Conservation (phyloP, 768 basidiomycete species). For the Dictyophora rubrovolvata region DNA sequence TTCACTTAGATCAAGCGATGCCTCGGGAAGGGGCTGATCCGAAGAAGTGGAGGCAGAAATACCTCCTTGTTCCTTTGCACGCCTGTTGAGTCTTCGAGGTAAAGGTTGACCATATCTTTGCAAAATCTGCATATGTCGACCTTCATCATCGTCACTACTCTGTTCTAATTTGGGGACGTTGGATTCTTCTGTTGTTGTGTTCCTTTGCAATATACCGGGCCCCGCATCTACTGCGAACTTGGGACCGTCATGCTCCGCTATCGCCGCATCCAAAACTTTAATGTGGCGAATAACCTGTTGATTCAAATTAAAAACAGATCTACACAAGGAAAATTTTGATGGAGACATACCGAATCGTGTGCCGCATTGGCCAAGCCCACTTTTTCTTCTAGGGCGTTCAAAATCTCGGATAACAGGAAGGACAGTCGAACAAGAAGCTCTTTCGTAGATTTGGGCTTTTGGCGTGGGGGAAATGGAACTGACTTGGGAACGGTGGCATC, state of each 20-base stretch:
- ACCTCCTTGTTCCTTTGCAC: neutral
- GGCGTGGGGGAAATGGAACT: constrained; percentile 8
- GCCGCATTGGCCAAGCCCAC: constrained; percentile 62
- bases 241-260: constrained; percentile 45
- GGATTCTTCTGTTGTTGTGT: constrained; percentile 10
- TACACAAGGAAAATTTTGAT: neutral
- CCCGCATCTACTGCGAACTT: constrained; percentile 37
- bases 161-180: constrained; percentile 18
- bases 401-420: constrained; percentile 45
- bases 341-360: constrained; percentile 50
- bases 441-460: constrained; percentile 29
- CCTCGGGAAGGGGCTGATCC: constrained; percentile 29
- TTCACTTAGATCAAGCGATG: constrained; percentile 38
- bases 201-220: constrained; percentile 28
- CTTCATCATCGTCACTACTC: constrained; percentile 17
- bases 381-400: constrained; percentile 66
- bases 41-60: neutral
- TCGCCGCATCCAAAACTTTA: constrained; percentile 65
- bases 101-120: constrained; percentile 5
- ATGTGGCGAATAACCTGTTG: constrained; percentile 70
- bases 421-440: constrained; percentile 50
- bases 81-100: neutral
- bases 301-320: neutral
- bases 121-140: constrained; percentile 13
- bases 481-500: constrained; percentile 9